Evolutionary conservation across 768 basidiomycete species (phyloP).

Genomic region (Tylopilus subfusipes): DNA sequence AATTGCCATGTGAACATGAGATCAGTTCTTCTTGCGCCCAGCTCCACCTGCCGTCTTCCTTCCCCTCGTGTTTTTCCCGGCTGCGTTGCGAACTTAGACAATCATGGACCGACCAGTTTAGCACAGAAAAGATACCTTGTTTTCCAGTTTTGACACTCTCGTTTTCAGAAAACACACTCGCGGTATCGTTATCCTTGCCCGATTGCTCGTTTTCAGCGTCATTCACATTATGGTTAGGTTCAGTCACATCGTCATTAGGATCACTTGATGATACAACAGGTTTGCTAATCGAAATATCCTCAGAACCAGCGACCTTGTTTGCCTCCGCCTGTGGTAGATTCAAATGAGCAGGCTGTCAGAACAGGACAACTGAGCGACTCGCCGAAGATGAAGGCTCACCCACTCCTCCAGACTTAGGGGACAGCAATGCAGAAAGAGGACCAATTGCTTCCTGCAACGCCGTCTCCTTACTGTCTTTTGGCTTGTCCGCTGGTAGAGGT

Average conservation of each 20-base stretch:
- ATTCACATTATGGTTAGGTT: constrained; percentile 22
- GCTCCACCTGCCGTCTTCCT: neutral
- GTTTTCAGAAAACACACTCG: constrained; percentile 17
- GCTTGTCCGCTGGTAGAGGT: constrained; percentile 2
- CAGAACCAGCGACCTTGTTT: neutral
- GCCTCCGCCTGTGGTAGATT: constrained; percentile 17
- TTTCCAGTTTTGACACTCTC: constrained; percentile 10
- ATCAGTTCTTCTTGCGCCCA: neutral
- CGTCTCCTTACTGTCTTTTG: constrained; percentile 9
- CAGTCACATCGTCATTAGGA: constrained; percentile 25
- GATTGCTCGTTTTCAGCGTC: constrained; percentile 26
- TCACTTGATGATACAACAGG: constrained; percentile 29
- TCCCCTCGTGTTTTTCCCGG: neutral
- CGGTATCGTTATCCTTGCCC: constrained; percentile 23
- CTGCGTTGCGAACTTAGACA: constrained; percentile 14
- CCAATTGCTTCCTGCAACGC: neutral
- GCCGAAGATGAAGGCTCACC: constrained; percentile 34
- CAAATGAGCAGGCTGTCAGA: constrained; percentile 32
- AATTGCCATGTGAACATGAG: neutral
- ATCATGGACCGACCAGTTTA: neutral
- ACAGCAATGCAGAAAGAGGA: neutral
- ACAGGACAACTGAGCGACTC: constrained; percentile 19
- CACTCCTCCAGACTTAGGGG: constrained; percentile 15
- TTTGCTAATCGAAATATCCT: constrained; percentile 16
- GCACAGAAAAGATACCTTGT: constrained; percentile 13